phyloP scores from a whole-genome alignment of 208 protist genomes.

The Wallacemonas sp. region DNA sequence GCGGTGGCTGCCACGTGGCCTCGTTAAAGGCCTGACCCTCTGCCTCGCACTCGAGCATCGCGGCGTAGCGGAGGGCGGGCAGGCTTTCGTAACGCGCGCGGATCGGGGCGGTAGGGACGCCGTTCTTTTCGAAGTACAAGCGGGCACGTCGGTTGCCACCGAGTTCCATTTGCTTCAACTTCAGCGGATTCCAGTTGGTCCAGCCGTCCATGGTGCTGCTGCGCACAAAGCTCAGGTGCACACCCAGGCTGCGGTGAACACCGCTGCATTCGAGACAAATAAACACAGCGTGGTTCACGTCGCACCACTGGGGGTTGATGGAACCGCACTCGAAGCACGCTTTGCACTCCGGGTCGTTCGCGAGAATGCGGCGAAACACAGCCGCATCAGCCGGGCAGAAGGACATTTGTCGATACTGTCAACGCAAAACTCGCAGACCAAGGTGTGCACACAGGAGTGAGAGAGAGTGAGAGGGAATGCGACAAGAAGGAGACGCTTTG shows the following conservation, averaged over 20 bases:
- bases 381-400: conserved; percentile 41
- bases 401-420: conserved; percentile 34
- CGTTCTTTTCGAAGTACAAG: conserved; percentile 81
- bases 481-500: too few species aligned
- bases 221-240: conserved; percentile 93
- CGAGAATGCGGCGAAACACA: conserved; percentile 67
- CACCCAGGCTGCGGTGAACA: conserved; percentile 91
- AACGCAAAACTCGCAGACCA: too few species aligned
- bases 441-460: not conserved
- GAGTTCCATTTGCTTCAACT: conserved; percentile 87
- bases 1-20: conserved; percentile 63
- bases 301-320: conserved; percentile 91
- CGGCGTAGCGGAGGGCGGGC: conserved; percentile 76
- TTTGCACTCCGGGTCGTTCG: conserved; percentile 76
- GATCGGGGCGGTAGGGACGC: conserved; percentile 60
- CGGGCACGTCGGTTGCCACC: conserved; percentile 89
- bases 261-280: conserved; percentile 91
- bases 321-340: conserved; percentile 87
- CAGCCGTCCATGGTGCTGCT: conserved; percentile 94
- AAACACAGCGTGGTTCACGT: conserved; percentile 87
- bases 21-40: conserved; percentile 71
- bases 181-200: conserved; percentile 87
- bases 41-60: conserved; percentile 82
- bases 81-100: conserved; percentile 74
- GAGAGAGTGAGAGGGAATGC: not conserved